Evolutionary conservation across 1,284 basidiomycete species (phyloP).

Genomic region (Puccinia hordei): DNA sequence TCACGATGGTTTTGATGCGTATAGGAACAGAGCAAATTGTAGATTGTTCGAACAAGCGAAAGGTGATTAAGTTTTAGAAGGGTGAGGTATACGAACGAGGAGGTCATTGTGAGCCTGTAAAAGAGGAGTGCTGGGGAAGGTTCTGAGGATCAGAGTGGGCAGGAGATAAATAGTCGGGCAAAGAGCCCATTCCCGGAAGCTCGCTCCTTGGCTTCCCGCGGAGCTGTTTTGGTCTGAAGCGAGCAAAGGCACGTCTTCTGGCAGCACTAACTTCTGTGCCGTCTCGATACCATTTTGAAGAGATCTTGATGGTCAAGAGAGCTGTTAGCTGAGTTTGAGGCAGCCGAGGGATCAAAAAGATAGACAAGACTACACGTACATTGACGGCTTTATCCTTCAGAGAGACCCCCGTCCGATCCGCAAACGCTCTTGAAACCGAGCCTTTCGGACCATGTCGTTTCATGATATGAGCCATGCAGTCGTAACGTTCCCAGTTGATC

Average conservation of each 20-base stretch:
- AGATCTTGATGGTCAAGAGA: constrained; percentile 25
- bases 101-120: neutral
- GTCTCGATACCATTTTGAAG: constrained; percentile 47
- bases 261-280: constrained; percentile 21
- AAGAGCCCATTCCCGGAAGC: constrained; percentile 34
- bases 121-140: neutral
- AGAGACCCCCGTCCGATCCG: constrained; percentile 43
- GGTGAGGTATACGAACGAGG: neutral
- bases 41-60: neutral
- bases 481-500: constrained; percentile 37
- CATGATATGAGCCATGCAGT: constrained; percentile 50
- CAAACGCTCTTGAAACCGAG: constrained; percentile 36
- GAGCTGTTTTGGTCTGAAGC: constrained; percentile 48
- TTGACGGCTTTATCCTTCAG: constrained; percentile 51
- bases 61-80: neutral
- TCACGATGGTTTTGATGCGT: no score
- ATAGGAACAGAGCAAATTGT: neutral
- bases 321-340: neutral
- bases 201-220: constrained; percentile 31
- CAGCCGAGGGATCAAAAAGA: neutral
- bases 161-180: neutral
- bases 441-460: constrained; percentile 47
- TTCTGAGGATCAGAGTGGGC: neutral
- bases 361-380: constrained; percentile 24
- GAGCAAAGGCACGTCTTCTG: constrained; percentile 43